Evolutionary conservation across 1,284 basidiomycete genomes (phyloP).

Genomic region (Pseudozyma sp.): DNA sequence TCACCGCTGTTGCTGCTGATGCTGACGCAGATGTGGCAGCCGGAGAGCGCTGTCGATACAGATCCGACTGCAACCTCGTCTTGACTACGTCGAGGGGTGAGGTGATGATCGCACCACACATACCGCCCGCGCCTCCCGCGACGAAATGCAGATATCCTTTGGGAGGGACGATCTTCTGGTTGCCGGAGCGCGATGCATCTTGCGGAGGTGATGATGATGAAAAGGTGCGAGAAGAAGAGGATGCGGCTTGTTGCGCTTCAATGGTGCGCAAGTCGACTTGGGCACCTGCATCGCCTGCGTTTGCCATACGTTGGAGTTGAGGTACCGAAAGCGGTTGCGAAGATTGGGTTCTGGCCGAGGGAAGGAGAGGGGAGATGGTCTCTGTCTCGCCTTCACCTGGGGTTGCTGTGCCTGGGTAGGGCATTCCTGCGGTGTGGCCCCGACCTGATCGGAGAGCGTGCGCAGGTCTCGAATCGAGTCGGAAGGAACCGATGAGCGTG

Average conservation of each 20-base stretch:
- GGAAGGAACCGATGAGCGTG: too few species aligned
- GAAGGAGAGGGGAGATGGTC: conserved; percentile 38
- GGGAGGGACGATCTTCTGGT: conserved; percentile 48
- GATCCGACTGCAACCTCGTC: conserved; percentile 91
- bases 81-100: conserved; percentile 98
- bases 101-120: conserved; percentile 96
- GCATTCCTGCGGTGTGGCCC: conserved; percentile 26
- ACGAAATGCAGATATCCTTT: conserved; percentile 71
- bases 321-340: conserved; percentile 12
- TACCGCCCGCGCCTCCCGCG: conserved; percentile 80
- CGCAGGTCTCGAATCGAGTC: too few species aligned
- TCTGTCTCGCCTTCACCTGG: conserved; percentile 55
- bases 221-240: conserved; percentile 13
- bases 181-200: background rate
- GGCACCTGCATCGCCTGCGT: conserved; percentile 37
- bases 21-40: conserved; percentile 5
- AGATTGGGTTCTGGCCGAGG: conserved; percentile 27
- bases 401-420: conserved; percentile 43
- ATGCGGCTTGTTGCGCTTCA: conserved; percentile 23
- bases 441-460: too few species aligned
- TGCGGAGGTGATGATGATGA: background rate
- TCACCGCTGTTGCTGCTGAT: too few species aligned
- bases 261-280: conserved; percentile 35
- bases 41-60: conserved; percentile 75
- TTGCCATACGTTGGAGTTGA: conserved; percentile 22